These are phyloP conservation scores for Saturnispora diversa DNA, from an alignment of 805 yeast genomes.

Conservation along the genomic window DNA sequence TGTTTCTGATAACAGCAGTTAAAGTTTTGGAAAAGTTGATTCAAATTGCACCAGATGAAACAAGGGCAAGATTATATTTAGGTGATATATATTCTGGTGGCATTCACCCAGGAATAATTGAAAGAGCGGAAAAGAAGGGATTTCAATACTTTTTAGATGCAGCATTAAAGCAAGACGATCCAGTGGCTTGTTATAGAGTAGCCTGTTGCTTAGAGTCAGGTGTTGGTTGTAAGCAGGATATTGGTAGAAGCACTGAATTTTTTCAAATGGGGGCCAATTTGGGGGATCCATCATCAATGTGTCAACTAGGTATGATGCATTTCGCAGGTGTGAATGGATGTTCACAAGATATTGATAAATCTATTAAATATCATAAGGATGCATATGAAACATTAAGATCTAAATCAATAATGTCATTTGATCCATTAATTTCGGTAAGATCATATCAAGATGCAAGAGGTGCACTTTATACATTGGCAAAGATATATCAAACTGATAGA, in stretches of 20 bases:
- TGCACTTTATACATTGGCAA: conserved; percentile 30
- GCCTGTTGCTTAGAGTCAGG: conserved; percentile 69
- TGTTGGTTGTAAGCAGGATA: conserved; percentile 40
- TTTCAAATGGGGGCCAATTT: conserved; percentile 54
- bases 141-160: conserved; percentile 53
- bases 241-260: conserved; percentile 41
- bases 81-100: conserved; percentile 54
- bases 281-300: conserved; percentile 62
- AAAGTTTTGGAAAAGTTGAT: conserved; percentile 53
- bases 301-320: conserved; percentile 60
- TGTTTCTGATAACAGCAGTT: conserved; percentile 48
- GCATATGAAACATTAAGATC: conserved; percentile 24
- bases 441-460: conserved; percentile 30
- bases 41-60: conserved; percentile 36
- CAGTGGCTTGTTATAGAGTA: conserved; percentile 56
- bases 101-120: conserved; percentile 39
- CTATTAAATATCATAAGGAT: conserved; percentile 24
- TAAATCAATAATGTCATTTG: conserved; percentile 24
- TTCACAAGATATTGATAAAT: conserved; percentile 22
- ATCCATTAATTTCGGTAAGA: conserved; percentile 29
- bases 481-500: conserved; percentile 30
- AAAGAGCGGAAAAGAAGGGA: conserved; percentile 52
- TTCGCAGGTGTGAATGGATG: conserved; percentile 35
- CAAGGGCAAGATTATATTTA: conserved; percentile 50
- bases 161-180: conserved; percentile 43